phyloP scores from a whole-genome alignment of 2,329 filamentous ascomycete species.

The Cercospora sesami region DNA sequence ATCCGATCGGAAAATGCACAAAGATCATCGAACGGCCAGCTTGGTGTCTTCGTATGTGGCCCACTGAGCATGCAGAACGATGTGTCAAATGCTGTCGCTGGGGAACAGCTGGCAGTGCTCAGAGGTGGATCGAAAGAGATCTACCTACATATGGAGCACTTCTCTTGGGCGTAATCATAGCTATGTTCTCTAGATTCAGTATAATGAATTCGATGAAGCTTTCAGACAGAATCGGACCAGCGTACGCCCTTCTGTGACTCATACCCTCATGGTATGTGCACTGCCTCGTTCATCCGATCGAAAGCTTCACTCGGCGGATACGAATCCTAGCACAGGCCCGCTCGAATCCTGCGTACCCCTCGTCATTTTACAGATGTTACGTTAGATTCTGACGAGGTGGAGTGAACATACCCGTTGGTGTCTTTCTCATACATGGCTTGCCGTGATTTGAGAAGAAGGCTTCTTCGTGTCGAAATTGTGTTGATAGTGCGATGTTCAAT shows the following conservation, averaged over 20 bases:
- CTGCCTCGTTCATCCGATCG: neutral
- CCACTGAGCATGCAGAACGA: slow-evolving; percentile 51
- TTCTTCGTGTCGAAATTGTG: neutral
- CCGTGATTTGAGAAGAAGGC: neutral
- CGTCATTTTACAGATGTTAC: neutral
- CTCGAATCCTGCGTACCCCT: neutral
- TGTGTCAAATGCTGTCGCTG: slow-evolving; percentile 49
- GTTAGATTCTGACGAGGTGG: neutral
- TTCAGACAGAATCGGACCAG: neutral
- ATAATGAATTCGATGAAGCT: neutral
- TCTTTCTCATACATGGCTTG: neutral
- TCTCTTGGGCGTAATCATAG: slow-evolving; percentile 44
- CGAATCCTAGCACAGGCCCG: neutral
- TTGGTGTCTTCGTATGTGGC: slow-evolving; percentile 47
- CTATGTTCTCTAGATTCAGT: neutral
- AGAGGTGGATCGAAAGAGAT: slow-evolving; percentile 37
- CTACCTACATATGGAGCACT: slow-evolving; percentile 52
- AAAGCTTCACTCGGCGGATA: neutral
- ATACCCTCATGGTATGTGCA: neutral
- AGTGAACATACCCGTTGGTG: too few species aligned
- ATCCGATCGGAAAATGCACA: slow-evolving; percentile 31
- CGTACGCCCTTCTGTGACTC: neutral
- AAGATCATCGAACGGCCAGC: slow-evolving; percentile 21
- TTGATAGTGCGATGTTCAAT: neutral
- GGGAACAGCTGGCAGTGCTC: slow-evolving; percentile 43